Evolutionary conservation across 352 stramenopile species (phyloP).

Genomic region (Blastocystis sp.): DNA sequence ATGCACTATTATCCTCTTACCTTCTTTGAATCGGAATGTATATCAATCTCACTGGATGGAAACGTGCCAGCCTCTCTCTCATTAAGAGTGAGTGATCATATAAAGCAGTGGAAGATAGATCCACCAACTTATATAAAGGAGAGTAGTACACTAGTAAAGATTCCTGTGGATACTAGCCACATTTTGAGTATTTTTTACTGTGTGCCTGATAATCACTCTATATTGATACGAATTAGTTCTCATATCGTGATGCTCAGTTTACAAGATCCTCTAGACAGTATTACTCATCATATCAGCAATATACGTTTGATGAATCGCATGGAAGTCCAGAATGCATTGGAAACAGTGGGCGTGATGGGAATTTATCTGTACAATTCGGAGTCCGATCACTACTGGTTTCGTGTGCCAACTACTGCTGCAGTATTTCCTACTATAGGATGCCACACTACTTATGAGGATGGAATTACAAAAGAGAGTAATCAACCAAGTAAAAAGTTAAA

Average conservation of each 20-base stretch:
- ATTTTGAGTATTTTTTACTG: constrained; percentile 2
- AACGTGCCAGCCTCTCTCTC: too few relatives aligned
- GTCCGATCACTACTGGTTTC: background rate
- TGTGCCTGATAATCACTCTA: background rate
- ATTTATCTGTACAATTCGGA: background rate
- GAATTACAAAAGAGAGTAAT: background rate
- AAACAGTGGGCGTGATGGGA: background rate
- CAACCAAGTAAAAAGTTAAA: too few relatives aligned
- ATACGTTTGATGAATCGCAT: background rate
- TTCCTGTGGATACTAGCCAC: background rate
- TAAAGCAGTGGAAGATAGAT: too few relatives aligned
- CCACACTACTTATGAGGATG: background rate
- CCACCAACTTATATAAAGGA: too few relatives aligned
- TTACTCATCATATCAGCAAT: background rate
- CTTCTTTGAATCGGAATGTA: background rate
- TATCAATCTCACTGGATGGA: too few relatives aligned
- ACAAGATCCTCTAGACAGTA: background rate
- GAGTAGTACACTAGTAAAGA: background rate
- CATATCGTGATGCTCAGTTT: background rate
- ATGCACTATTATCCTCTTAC: background rate
- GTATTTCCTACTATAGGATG: background rate
- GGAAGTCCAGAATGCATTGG: too few relatives aligned
- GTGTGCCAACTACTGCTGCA: background rate
- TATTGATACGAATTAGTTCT: background rate
- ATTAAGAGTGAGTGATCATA: too few relatives aligned